Base-by-base conservation (phyloP, 2,329 filamentous ascomycete genomes). In the Nemania sp. region DNA sequence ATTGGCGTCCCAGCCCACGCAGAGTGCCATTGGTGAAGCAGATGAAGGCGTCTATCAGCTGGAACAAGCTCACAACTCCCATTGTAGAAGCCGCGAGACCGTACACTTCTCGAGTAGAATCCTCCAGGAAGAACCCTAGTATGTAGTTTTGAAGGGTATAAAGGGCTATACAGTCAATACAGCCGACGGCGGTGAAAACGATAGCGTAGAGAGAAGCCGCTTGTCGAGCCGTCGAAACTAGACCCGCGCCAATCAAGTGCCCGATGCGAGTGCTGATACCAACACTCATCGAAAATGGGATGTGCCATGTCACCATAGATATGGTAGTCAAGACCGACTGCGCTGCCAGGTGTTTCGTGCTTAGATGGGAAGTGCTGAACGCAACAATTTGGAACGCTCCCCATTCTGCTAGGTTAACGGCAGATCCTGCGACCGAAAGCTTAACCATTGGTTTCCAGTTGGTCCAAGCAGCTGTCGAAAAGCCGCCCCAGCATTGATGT, bases 401-500 rank as follows among this genome's bases (percentile, higher is more conserved):
- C 73, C 73, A 76, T 63, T 77, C 74, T 2, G 72, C 74, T 6
- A 77, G 49, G 15, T 70, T 73, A 23, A 77, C 72, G 3, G 67
- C 64, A 3, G 70, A 68, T 1, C 74, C 74, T 1, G 74, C 72
- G 1, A 68, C 53, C 2, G 73, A 75, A 15, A 77, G 61, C 6
- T 64, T 62, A 8, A 71, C 51, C 68, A 75, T 73, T 6, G 68
- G 66, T 6, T 72, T 68, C 76, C 76, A 79, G 20, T 73, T 69
- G 7, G 50, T 47, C 22, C 74, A 54, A 0, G 69, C 69, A 3
- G 65, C 61, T 3, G 63, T 54, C 5, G 74, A 73, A 39, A 75
- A 71, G 0, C 75, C 74, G 3, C 70, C 70, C 77, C 76, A 77
- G 68, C 77, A 80, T 54, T 71, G 65, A 33, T 66, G 70, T 5